phyloP scores from a whole-genome alignment of 352 stramenopile genomes.

The Aphanomyces euteiches region DNA sequence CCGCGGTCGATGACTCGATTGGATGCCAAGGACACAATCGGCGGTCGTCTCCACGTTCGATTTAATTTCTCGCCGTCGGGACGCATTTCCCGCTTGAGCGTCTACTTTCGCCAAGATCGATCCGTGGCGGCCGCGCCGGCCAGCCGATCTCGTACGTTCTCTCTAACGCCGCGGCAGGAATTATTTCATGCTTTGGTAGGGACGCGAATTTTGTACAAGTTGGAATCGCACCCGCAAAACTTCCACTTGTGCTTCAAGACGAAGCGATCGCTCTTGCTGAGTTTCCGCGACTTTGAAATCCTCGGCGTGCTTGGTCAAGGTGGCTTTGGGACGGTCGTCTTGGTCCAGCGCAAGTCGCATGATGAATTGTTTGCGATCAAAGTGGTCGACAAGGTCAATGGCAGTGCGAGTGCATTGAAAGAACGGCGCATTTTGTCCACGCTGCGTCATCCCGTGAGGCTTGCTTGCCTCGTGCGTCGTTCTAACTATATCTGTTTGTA shows the following conservation, averaged over 20 bases:
- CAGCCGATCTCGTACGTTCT: constrained; percentile 28
- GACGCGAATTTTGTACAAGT: constrained; percentile 27
- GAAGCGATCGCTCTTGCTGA: constrained; percentile 77
- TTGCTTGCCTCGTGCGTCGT: neutral
- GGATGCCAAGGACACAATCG: constrained; percentile 17
- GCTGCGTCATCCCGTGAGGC: constrained; percentile 29
- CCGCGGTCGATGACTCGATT: constrained; percentile 11
- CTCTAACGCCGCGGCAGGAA: neutral
- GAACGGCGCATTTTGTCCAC: constrained; percentile 32
- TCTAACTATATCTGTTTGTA: constrained; percentile 7
- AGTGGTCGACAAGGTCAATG: constrained; percentile 31
- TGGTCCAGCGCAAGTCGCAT: constrained; percentile 24
- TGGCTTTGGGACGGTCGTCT: constrained; percentile 27
- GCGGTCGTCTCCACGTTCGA: constrained; percentile 71
- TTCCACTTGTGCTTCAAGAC: constrained; percentile 81
- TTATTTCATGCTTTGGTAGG: constrained; percentile 2
- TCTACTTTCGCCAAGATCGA: constrained; percentile 73
- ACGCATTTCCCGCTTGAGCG: constrained; percentile 75
- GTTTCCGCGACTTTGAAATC: constrained; percentile 47
- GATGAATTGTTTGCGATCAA: constrained; percentile 33
- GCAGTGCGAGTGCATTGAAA: constrained; percentile 31
- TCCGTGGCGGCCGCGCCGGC: constrained; percentile 38
- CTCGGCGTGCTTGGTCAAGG: constrained; percentile 29
- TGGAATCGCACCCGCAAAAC: constrained; percentile 68
- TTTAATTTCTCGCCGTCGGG: constrained; percentile 79